A percentile compares a stretch with the other conserved stretches of the same genome.
Evolutionary conservation across 1,139 yeast species (phyloP).

Genomic region (Trichomonascaceae sp.): DNA sequence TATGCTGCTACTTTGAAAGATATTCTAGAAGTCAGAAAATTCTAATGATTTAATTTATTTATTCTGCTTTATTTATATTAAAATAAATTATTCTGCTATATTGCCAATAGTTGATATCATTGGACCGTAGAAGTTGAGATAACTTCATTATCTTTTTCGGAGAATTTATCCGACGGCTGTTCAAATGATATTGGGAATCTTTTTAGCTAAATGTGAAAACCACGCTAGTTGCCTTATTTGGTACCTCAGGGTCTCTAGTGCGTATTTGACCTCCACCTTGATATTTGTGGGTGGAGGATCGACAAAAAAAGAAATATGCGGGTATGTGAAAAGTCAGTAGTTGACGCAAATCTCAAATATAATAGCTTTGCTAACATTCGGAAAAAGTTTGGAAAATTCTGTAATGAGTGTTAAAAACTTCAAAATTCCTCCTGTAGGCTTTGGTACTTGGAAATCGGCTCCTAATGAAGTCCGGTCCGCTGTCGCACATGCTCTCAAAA

Average conservation of each 20-base stretch:
- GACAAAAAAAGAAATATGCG: neutral
- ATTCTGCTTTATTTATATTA: neutral
- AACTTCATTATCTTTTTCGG: too few species aligned
- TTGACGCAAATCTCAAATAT: neutral
- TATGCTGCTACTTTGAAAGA: neutral
- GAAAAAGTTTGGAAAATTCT: neutral
- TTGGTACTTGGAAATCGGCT: slow-evolving; percentile 64
- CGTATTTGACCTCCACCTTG: neutral
- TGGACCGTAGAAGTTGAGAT: too few species aligned
- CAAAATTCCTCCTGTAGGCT: slow-evolving; percentile 41
- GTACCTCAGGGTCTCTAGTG: too few species aligned
- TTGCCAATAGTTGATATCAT: too few species aligned
- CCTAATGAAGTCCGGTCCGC: slow-evolving; percentile 38
- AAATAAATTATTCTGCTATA: neutral
- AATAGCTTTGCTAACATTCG: neutral
- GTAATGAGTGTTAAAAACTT: neutral
- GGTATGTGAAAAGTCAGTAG: neutral
- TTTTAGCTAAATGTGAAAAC: too few species aligned
- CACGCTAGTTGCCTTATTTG: too few species aligned
- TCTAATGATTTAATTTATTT: neutral
- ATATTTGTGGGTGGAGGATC: neutral
- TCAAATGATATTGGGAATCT: too few species aligned
- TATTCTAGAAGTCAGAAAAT: neutral
- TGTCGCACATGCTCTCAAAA: slow-evolving; percentile 45
- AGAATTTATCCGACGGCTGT: too few species aligned